These are phyloP conservation scores for Solanum chmielewskii DNA, from an alignment of 257 asterid species.

Conservation along the genomic window DNA sequence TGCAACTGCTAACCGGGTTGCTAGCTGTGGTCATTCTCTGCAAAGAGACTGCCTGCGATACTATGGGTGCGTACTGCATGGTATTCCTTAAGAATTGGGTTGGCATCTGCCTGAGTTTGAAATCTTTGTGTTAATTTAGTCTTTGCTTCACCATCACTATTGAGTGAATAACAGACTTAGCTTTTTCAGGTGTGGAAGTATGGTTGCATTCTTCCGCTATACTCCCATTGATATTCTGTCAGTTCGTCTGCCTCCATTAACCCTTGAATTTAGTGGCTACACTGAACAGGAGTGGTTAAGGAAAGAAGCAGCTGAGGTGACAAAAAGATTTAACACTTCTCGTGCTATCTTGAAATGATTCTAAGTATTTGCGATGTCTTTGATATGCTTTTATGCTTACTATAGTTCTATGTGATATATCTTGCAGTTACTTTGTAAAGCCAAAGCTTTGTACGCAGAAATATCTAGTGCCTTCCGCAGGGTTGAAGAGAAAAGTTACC, in stretches of 20 bases:
- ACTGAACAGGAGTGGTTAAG: slow-evolving; percentile 57
- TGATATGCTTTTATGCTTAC: background rate
- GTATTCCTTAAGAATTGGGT: background rate
- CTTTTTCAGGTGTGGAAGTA: slow-evolving; percentile 64
- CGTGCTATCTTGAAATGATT: background rate
- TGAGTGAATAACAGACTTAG: background rate
- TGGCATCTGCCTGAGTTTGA: background rate
- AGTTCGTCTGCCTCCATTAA: slow-evolving; percentile 69
- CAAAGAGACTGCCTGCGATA: slow-evolving; percentile 96
- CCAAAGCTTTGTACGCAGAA: slow-evolving; percentile 52
- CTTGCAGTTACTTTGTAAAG: slow-evolving; percentile 60
- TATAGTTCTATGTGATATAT: background rate
- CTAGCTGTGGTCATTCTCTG: slow-evolving; percentile 92
- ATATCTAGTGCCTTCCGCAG: slow-evolving; percentile 46
- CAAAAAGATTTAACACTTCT: background rate
- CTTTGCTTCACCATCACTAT: background rate
- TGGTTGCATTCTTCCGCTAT: slow-evolving; percentile 85
- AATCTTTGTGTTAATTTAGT: background rate
- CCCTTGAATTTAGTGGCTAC: slow-evolving; percentile 59
- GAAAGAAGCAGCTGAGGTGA: slow-evolving; percentile 71
- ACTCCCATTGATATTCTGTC: slow-evolving; percentile 73
- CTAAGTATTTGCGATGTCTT: background rate
- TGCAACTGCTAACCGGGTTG: slow-evolving; percentile 87
- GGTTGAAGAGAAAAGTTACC: slow-evolving; percentile 32
- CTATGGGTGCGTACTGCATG: slow-evolving; percentile 52